Conservation (phyloP, 805 yeast genomes). For the Groenewaldozyma salmanticensis region DNA sequence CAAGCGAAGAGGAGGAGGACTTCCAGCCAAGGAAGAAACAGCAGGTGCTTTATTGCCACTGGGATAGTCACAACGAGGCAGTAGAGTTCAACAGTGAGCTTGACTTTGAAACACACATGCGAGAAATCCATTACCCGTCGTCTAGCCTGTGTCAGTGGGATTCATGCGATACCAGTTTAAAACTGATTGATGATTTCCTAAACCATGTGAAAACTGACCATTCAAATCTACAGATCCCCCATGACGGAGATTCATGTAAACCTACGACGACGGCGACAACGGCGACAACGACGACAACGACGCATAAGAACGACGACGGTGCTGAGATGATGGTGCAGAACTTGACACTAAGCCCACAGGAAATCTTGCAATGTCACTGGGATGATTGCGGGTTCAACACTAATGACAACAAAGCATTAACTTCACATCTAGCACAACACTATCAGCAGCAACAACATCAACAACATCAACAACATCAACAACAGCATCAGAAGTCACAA, state of each 20-base stretch:
- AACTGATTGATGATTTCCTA: conserved; percentile 21
- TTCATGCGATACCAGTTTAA: conserved; percentile 27
- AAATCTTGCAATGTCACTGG: conserved; percentile 49
- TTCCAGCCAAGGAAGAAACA: neutral
- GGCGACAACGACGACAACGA: neutral
- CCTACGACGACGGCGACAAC: neutral
- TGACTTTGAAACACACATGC: conserved; percentile 24
- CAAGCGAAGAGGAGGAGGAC: neutral
- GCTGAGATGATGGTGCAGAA: neutral
- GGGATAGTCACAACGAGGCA: conserved; percentile 27
- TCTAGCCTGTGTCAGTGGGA: conserved; percentile 30
- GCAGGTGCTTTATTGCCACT: conserved; percentile 24
- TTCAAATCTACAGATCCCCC: conserved; percentile 11
- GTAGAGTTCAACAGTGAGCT: conserved; percentile 20
- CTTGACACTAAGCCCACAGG: conserved; percentile 8
- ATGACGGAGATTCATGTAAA: conserved; percentile 4
- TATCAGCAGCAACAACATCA: neutral
- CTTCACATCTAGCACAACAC: neutral
- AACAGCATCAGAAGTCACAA: neutral
- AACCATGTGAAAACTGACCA: conserved; percentile 21
- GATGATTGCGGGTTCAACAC: conserved; percentile 44
- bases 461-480: neutral
- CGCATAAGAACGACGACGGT: neutral
- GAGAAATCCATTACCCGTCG: conserved; percentile 13
- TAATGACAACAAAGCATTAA: conserved; percentile 10